Base-by-base conservation (phyloP, 441 rosid species). In the Corymbia citriodora region DNA sequence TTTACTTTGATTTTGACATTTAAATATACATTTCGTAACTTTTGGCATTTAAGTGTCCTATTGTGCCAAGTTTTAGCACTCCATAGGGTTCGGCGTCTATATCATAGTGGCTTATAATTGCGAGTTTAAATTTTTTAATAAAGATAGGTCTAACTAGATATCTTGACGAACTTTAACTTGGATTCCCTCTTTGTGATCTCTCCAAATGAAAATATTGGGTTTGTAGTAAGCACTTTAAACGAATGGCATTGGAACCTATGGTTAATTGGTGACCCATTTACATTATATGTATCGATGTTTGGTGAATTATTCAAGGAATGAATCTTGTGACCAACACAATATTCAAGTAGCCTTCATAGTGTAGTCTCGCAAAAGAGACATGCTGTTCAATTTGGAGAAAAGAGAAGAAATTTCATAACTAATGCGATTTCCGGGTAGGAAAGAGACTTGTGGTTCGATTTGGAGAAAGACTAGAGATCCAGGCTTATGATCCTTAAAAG, bases 71-170 rank as follows among this genome's bases (percentile, higher is more conserved):
- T 40, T 40, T 40, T 40, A 40, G 45, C 45, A 40, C 45, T 40
- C 45, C 45, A 40, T 40, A 33, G 45, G 6, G 45, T 40, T 5
- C 45, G 5, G 45, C 6, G 6, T 40, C 45, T 40, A 6, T 40
- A 40, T 40, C 45, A 5, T 13, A 11, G 33, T 14, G 9, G 33
- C 33, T 2, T 13, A 79, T 45, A 79, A 45, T 3, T 79, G 15
- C 7, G 18, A 13, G 49, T 40, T 79, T 79, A 79, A 45, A 10
- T 13, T 79, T 45, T 45, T 45, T 29, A 79, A 23, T 23, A 10
- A 5, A 79, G 10, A 79, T 45, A 0, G 0, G 1, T 79, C 0
- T 4, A 79, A 79, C 3, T 13, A 8, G 3, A 45, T 79, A 79
- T 79, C 10, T 48, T 13, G 16, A 45, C 3, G n/a, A 4, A n/a